phyloP scores from a whole-genome alignment of 805 yeast genomes.

The Candida maris region DNA sequence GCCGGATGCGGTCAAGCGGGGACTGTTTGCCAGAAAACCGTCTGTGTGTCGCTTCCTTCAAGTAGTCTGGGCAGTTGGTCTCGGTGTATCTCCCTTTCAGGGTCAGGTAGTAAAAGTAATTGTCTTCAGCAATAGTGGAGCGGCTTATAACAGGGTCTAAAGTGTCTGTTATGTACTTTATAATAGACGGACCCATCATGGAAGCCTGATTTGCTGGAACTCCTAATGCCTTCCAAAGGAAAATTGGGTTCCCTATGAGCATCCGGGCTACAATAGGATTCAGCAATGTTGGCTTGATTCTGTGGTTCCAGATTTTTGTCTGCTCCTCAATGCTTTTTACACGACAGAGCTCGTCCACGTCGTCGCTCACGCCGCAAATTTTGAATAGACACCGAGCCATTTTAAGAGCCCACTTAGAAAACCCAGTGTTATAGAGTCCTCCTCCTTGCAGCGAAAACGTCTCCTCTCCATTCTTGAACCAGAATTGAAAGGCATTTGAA shows the following conservation, averaged over 20 bases:
- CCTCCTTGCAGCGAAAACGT: conserved; percentile 52
- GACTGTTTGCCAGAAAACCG: conserved; percentile 42
- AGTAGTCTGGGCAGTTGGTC: conserved; percentile 72
- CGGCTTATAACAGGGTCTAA: conserved; percentile 69
- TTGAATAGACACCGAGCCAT: conserved; percentile 59
- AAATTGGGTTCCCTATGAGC: conserved; percentile 77
- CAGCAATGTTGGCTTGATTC: conserved; percentile 65
- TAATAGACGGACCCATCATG: conserved; percentile 70
- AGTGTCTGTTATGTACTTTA: conserved; percentile 72
- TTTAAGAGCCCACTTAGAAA: conserved; percentile 82
- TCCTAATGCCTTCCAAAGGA: conserved; percentile 86
- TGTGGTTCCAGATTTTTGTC: conserved; percentile 55
- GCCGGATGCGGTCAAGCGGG: conserved; percentile 65
- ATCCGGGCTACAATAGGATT: conserved; percentile 65
- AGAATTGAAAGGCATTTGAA: conserved; percentile 76
- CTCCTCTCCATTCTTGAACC: conserved; percentile 61
- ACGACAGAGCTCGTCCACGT: conserved; percentile 53
- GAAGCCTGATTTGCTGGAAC: conserved; percentile 82
- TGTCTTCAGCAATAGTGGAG: conserved; percentile 63
- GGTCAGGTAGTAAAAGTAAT: conserved; percentile 73
- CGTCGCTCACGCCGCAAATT: conserved; percentile 47
- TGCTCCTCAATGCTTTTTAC: conserved; percentile 62
- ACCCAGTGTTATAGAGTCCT: conserved; percentile 79
- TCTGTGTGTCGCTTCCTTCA: conserved; percentile 55
- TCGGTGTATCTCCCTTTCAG: conserved; percentile 57